These are phyloP conservation scores for Juglanconis sp. DNA, from an alignment of 2,329 filamentous ascomycete genomes.

Conservation along the genomic window DNA sequence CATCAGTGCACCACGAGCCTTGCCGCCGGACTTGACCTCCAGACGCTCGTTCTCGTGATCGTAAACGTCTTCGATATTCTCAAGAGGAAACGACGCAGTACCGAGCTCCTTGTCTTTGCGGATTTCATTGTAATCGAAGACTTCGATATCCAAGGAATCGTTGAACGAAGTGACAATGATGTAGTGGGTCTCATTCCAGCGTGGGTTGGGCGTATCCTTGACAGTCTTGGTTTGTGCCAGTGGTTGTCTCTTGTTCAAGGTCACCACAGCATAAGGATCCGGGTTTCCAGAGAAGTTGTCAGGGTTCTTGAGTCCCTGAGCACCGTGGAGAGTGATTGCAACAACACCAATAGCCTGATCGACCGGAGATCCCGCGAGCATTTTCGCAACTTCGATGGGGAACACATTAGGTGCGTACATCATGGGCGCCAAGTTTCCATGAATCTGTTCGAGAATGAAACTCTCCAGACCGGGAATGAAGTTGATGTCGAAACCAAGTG, in stretches of 20 bases:
- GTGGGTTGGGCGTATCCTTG: conserved; percentile 78
- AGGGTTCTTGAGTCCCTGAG: conserved; percentile 87
- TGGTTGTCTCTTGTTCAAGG: conserved; percentile 76
- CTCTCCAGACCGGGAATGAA: conserved; percentile 91
- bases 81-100: conserved; percentile 77
- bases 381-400: conserved; percentile 96
- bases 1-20: conserved; percentile 74
- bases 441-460: conserved; percentile 96
- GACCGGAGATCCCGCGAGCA: conserved; percentile 89
- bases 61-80: conserved; percentile 72
- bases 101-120: conserved; percentile 96
- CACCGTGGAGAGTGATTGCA: conserved; percentile 86
- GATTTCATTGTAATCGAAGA: conserved; percentile 93
- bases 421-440: conserved; percentile 90
- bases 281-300: conserved; percentile 91
- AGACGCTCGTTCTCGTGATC: conserved; percentile 82
- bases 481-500: conserved; percentile 96
- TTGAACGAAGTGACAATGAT: conserved; percentile 89
- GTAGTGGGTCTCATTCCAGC: conserved; percentile 97
- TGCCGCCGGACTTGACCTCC: conserved; percentile 80
- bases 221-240: conserved; percentile 88
- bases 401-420: conserved; percentile 99
- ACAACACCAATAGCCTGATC: conserved; percentile 95
- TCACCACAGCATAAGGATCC: conserved; percentile 84
- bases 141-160: conserved; percentile 77